phyloP scores from a whole-genome alignment of 441 rosid species.

The Euphorbia schlechtendalii region DNA sequence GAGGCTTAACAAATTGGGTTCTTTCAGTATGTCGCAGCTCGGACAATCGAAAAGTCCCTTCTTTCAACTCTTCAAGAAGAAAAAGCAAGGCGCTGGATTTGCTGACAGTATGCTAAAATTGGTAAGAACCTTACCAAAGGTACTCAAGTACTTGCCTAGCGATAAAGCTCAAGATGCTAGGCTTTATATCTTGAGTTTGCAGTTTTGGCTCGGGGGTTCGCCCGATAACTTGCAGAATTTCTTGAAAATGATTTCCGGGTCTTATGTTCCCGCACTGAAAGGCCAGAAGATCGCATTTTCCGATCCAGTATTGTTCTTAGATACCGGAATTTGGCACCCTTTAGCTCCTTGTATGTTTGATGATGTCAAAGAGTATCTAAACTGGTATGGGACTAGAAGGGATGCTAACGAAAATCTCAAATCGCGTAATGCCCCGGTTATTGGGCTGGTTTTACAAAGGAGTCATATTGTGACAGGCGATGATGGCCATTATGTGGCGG shows the following conservation, averaged over 20 bases:
- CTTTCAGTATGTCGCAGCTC: constrained; percentile 94
- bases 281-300: constrained; percentile 68
- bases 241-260: constrained; percentile 91
- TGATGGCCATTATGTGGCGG: constrained; percentile 94
- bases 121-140: constrained; percentile 89
- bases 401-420: constrained; percentile 73
- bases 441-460: constrained; percentile 87
- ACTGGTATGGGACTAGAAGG: constrained; percentile 85
- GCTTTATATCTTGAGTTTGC: constrained; percentile 87
- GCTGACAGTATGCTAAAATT: constrained; percentile 96
- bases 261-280: constrained; percentile 82
- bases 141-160: constrained; percentile 86
- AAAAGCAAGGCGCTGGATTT: constrained; percentile 93
- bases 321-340: constrained; percentile 96
- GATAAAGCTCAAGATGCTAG: constrained; percentile 97
- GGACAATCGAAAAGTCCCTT: constrained; percentile 98
- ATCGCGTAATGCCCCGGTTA: constrained; percentile 55
- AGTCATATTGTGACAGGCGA: constrained; percentile 99
- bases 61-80: constrained; percentile 86
- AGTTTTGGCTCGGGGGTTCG: constrained; percentile 98
- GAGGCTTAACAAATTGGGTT: constrained; percentile 93
- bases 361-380: constrained; percentile 92
- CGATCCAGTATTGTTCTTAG: constrained; percentile 93
- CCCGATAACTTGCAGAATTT: constrained; percentile 93
- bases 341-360: constrained; percentile 92